These are phyloP conservation scores for Escallonia herrerae DNA, from an alignment of 129 eudicot species.

Conservation along the genomic window DNA sequence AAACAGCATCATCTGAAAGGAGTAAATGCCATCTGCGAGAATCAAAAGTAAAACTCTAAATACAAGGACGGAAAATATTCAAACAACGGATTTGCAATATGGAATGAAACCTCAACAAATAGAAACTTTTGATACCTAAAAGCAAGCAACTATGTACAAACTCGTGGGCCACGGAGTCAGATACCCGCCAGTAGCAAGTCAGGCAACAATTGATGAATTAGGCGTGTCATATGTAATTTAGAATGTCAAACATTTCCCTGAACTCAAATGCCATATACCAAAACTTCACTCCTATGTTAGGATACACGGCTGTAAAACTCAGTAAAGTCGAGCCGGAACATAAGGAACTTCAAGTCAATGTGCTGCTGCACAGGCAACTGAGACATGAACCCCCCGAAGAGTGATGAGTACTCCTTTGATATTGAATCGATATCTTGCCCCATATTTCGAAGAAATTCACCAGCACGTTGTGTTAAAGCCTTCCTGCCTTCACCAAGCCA, in stretches of 20 bases:
- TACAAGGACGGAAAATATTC: background rate
- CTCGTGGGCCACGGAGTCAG: slow-evolving; percentile 18
- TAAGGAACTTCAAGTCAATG: slow-evolving; percentile 81
- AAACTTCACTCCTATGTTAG: slow-evolving; percentile 24
- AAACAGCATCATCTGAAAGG: slow-evolving; percentile 10
- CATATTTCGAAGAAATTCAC: slow-evolving; percentile 62
- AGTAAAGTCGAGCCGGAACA: slow-evolving; percentile 88
- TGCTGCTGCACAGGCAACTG: slow-evolving; percentile 89
- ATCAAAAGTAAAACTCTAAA: too few species aligned
- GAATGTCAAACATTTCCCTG: slow-evolving; percentile 8
- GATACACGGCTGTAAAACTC: slow-evolving; percentile 74
- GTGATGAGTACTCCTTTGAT: slow-evolving; percentile 70
- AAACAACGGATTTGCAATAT: background rate
- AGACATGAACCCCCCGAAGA: slow-evolving; percentile 78
- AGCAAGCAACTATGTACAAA: slow-evolving; percentile 23
- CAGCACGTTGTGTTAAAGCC: slow-evolving; percentile 75
- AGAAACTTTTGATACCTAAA: slow-evolving; percentile 27
- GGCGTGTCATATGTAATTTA: background rate
- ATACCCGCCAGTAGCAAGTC: slow-evolving; percentile 11
- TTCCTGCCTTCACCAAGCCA: slow-evolving; percentile 92
- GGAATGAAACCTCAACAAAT: background rate
- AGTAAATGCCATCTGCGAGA: slow-evolving; percentile 25
- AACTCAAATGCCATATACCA: slow-evolving; percentile 18
- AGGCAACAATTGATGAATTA: slow-evolving; percentile 11
- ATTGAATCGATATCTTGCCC: slow-evolving; percentile 71